Conservation (phyloP, 768 basidiomycete genomes). For the Suillus bovinus region DNA sequence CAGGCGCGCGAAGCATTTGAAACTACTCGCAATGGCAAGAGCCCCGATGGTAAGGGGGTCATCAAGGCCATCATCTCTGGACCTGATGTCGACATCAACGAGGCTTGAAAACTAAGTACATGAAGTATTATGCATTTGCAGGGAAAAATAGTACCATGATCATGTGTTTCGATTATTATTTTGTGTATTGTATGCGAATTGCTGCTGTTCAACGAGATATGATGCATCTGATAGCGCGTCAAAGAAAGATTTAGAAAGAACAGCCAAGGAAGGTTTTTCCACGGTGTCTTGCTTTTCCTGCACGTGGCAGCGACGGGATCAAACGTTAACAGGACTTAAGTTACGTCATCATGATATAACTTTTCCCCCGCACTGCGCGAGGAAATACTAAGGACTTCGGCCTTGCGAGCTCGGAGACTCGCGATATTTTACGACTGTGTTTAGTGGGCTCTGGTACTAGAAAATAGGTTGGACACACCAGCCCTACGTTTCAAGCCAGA, state of each 20-base stretch:
- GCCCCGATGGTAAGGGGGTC: constrained; percentile 81
- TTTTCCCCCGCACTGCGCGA: not conserved
- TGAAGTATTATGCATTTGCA: not conserved
- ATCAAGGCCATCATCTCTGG: constrained; percentile 92
- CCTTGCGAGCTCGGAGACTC: not conserved
- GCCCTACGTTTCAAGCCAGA: constrained; percentile 4
- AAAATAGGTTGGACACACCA: not conserved
- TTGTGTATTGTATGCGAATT: not conserved
- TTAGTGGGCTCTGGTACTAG: not conserved
- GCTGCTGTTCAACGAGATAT: not conserved
- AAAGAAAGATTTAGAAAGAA: too few species aligned
- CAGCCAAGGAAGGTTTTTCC: too few species aligned
- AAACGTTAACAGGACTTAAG: not conserved
- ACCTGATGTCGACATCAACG: constrained; percentile 56
- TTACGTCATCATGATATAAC: not conserved
- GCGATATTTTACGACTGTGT: not conserved
- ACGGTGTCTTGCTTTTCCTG: too few species aligned
- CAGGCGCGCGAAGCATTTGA: constrained; percentile 81
- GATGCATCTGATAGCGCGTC: too few species aligned
- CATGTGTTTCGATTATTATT: not conserved
- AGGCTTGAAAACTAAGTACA: constrained; percentile 29
- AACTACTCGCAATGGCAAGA: constrained; percentile 76
- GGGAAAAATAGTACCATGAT: not conserved
- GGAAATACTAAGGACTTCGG: not conserved
- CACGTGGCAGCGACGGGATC: too few species aligned